A percentile compares a stretch with the other conserved stretches of the same genome.
Evolutionary conservation across 176 grass and related monocot genomes (phyloP).

Genomic region (Zea luxurians): DNA sequence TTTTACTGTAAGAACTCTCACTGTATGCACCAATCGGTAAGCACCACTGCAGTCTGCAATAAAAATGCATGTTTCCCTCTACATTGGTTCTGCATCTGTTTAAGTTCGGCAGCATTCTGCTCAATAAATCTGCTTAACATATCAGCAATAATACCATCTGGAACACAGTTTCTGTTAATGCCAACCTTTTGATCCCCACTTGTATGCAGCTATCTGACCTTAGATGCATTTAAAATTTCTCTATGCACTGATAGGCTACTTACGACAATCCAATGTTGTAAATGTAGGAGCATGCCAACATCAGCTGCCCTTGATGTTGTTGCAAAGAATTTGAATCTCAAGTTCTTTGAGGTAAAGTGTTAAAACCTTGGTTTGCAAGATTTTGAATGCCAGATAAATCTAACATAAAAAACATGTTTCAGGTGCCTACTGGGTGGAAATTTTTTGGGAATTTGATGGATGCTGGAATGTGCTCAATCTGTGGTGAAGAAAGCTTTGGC

Average conservation of each 20-base stretch:
- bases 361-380: neutral
- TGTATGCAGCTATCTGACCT: neutral
- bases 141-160: neutral
- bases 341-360: conserved; percentile 91
- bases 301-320: conserved; percentile 99
- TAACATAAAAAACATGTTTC: conserved; percentile 42
- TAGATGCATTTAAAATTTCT: neutral
- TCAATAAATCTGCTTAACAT: neutral
- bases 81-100: neutral
- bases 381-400: conserved; percentile 10
- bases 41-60: neutral
- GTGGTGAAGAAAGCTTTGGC: conserved; percentile 99
- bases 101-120: neutral
- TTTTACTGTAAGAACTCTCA: conserved; percentile 4
- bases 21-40: neutral
- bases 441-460: conserved; percentile 99
- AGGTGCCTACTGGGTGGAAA: conserved; percentile 99
- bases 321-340: conserved; percentile 86
- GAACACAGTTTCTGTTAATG: neutral
- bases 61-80: conserved; percentile 4
- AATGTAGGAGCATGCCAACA: conserved; percentile 97
- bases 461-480: conserved; percentile 94
- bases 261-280: conserved; percentile 42
- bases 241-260: neutral
- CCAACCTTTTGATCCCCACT: neutral